Evolutionary conservation across 257 asterid species (phyloP).

Genomic region (Verbascum thapsus): DNA sequence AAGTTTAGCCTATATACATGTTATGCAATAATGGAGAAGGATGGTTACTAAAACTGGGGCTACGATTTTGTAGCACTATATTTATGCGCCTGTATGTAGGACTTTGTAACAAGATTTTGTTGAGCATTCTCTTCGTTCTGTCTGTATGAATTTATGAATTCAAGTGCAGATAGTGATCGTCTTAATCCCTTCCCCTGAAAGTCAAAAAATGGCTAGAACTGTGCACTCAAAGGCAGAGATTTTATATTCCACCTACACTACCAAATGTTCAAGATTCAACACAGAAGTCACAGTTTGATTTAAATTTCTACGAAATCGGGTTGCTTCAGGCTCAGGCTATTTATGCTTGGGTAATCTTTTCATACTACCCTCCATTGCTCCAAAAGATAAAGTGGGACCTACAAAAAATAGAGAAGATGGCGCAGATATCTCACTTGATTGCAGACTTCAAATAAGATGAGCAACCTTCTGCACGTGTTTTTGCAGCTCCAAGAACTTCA

Average conservation of each 20-base stretch:
- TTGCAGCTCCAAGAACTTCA: slow-evolving; percentile 94
- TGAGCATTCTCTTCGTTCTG: too few species aligned
- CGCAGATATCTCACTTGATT: slow-evolving; percentile 56
- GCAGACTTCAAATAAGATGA: slow-evolving; percentile 85
- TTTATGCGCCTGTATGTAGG: too few species aligned
- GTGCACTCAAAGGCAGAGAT: background rate
- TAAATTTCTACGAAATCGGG: too few species aligned
- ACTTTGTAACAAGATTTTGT: too few species aligned
- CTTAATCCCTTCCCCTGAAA: background rate
- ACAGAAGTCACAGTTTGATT: background rate
- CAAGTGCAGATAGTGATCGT: too few species aligned
- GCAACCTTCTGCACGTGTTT: slow-evolving; percentile 86
- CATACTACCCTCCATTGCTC: slow-evolving; percentile 3
- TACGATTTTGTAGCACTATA: too few species aligned
- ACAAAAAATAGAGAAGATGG: slow-evolving; percentile 23
- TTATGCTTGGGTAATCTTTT: background rate
- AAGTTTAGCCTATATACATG: too few species aligned
- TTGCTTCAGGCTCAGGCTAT: slow-evolving; percentile 23
- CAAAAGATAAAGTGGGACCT: slow-evolving; percentile 23
- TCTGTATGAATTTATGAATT: too few species aligned
- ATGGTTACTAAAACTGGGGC: too few species aligned
- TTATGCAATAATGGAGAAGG: too few species aligned
- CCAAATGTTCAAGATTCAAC: background rate
- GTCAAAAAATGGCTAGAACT: background rate
- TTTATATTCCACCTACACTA: background rate